These are phyloP conservation scores for Gastrodia elata DNA, from an alignment of 106 monocot genomes.

Conservation along the genomic window DNA sequence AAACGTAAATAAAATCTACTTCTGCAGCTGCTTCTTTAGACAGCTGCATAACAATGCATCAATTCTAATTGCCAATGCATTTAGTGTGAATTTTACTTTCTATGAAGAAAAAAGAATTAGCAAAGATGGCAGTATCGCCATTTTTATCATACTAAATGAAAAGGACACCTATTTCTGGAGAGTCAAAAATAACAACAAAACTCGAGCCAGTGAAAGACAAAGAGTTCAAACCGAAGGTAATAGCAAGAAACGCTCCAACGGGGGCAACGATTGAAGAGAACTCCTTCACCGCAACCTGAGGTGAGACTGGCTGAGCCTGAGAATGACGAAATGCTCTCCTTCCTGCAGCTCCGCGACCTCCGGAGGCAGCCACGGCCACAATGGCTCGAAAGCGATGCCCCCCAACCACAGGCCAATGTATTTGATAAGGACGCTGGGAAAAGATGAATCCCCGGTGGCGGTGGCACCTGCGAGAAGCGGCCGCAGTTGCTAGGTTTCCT, in stretches of 20 bases:
- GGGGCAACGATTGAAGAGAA: conserved; percentile 42
- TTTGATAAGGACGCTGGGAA: not conserved
- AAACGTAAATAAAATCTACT: not conserved
- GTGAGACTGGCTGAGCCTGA: conserved; percentile 8
- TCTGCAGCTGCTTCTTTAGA: too few relatives aligned
- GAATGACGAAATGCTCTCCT: conserved; percentile 35
- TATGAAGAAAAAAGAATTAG: not conserved
- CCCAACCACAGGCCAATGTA: not conserved
- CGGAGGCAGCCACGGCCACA: conserved; percentile 26
- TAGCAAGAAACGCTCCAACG: conserved; percentile 53
- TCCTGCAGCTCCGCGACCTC: conserved; percentile 16
- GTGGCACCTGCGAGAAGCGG: not conserved
- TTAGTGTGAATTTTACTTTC: not conserved
- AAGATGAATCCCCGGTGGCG: not conserved
- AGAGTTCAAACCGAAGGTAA: conserved; percentile 54
- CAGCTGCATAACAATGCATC: not conserved
- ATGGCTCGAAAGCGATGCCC: conserved; percentile 4
- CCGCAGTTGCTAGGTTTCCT: not conserved
- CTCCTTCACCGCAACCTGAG: conserved; percentile 33
- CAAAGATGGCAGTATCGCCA: not conserved
- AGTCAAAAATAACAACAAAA: not conserved
- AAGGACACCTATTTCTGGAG: not conserved
- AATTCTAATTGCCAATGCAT: not conserved
- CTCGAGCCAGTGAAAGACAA: not conserved
- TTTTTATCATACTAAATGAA: not conserved